phyloP scores from a whole-genome alignment of 805 yeast species.

The Dipodascus albidus region DNA sequence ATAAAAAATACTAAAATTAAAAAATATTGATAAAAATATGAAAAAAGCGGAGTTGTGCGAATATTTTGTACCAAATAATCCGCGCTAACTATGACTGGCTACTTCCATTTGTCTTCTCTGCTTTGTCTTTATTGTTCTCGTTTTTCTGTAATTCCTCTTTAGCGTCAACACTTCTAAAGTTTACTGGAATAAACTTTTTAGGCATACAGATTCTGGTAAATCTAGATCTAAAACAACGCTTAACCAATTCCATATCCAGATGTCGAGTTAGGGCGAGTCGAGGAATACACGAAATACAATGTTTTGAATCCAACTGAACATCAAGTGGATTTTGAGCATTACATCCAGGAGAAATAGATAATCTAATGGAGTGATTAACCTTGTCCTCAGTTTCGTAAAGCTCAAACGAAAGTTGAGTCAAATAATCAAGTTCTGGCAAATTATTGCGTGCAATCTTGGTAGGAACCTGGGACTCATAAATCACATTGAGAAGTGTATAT shows the following conservation, averaged over 20 bases:
- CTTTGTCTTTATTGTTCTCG: background rate
- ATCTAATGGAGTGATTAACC: conserved; percentile 79
- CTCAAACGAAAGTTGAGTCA: conserved; percentile 91
- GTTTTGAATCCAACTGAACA: conserved; percentile 91
- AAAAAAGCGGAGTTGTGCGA: too few species aligned
- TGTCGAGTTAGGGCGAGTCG: conserved; percentile 84
- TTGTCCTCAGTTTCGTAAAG: conserved; percentile 70
- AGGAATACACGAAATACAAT: conserved; percentile 93
- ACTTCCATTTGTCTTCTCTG: too few species aligned
- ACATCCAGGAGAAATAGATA: conserved; percentile 95
- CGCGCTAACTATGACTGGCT: too few species aligned
- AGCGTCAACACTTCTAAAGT: conserved; percentile 10
- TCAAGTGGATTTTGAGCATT: conserved; percentile 97
- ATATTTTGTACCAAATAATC: too few species aligned
- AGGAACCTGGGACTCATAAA: conserved; percentile 89
- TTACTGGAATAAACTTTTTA: conserved; percentile 30
- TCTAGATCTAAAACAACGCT: conserved; percentile 67
- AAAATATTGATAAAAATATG: too few species aligned
- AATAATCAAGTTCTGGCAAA: conserved; percentile 88
- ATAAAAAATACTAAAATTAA: too few species aligned
- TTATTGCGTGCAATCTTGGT: conserved; percentile 92
- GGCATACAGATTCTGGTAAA: conserved; percentile 86
- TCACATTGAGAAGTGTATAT: conserved; percentile 80
- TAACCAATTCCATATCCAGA: conserved; percentile 80
- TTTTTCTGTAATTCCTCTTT: background rate